A percentile compares a stretch with the other conserved stretches of the same genome.
Conservation (phyloP, 371 early-diverging fungal species). For the Mucor sp. region DNA sequence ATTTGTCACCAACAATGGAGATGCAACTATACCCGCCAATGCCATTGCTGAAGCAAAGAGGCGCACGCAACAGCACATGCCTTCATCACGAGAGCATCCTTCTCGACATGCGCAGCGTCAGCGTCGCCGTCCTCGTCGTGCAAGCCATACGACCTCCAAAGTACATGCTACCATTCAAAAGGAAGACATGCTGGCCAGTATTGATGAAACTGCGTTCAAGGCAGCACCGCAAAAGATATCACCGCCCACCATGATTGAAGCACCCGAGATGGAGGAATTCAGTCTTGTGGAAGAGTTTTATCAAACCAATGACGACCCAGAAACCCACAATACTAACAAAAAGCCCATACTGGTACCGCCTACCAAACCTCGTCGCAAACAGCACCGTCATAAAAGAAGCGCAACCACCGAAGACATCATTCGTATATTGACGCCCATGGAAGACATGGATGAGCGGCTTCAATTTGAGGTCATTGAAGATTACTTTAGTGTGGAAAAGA, state of each 20-base stretch:
- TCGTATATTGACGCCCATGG: not conserved
- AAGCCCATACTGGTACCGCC: constrained; percentile 11
- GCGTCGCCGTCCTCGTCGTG: not conserved
- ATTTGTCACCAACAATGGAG: constrained; percentile 38
- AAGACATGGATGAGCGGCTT: constrained; percentile 19
- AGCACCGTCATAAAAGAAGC: constrained; percentile 4
- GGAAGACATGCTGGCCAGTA: constrained; percentile 47
- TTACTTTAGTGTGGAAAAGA: constrained; percentile 53
- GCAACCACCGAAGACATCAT: constrained; percentile 20
- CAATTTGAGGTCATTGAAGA: constrained; percentile 61
- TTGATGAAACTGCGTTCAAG: constrained; percentile 66
- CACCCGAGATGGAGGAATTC: constrained; percentile 29
- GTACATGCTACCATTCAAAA: constrained; percentile 9
- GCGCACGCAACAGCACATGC: not conserved
- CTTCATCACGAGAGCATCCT: not conserved
- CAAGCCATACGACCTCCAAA: not conserved
- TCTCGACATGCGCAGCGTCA: too few species aligned
- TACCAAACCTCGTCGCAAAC: constrained; percentile 34
- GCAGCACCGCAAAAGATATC: constrained; percentile 5
- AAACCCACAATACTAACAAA: not conserved
- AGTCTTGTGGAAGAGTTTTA: constrained; percentile 59
- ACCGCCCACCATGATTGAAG: constrained; percentile 21
- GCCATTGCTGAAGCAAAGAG: not conserved
- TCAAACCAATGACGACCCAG: constrained; percentile 6
- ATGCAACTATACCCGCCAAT: constrained; percentile 3